These are phyloP conservation scores for Xylariaceae sp. DNA, from an alignment of 2,329 filamentous ascomycete genomes.

Conservation along the genomic window DNA sequence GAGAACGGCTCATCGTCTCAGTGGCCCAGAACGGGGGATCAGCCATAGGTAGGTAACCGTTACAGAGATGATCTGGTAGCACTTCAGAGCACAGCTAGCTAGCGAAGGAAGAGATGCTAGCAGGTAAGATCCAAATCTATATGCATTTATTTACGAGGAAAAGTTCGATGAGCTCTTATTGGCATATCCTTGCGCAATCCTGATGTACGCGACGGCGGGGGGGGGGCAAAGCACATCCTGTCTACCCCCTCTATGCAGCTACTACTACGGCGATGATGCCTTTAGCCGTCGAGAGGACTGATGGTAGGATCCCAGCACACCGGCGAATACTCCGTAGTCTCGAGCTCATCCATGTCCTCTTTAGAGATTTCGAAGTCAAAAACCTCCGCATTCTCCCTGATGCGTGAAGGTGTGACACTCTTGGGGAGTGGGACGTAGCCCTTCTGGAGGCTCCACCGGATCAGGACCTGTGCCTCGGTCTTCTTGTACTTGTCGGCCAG, in stretches of 20 bases:
- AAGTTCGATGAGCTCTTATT: too few relatives aligned
- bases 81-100: too few relatives aligned
- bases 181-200: too few relatives aligned
- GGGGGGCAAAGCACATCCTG: too few relatives aligned
- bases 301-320: slow-evolving; percentile 61
- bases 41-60: too few relatives aligned
- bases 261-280: slow-evolving; percentile 11
- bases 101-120: too few relatives aligned
- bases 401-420: slow-evolving; percentile 69
- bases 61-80: too few relatives aligned
- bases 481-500: slow-evolving; percentile 74
- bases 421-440: slow-evolving; percentile 74
- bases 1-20: too few relatives aligned
- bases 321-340: slow-evolving; percentile 56
- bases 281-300: slow-evolving; percentile 46
- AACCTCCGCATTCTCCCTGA: slow-evolving; percentile 62
- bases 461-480: slow-evolving; percentile 73
- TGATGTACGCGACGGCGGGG: too few relatives aligned
- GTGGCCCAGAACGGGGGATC: too few relatives aligned
- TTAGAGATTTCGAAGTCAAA: slow-evolving; percentile 59
- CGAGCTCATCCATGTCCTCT: slow-evolving; percentile 54
- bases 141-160: too few relatives aligned
- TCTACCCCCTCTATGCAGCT: background rate
- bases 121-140: too few relatives aligned
- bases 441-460: slow-evolving; percentile 83